Conservation (phyloP, 345 rosid species). For the Syzygium aromaticum region DNA sequence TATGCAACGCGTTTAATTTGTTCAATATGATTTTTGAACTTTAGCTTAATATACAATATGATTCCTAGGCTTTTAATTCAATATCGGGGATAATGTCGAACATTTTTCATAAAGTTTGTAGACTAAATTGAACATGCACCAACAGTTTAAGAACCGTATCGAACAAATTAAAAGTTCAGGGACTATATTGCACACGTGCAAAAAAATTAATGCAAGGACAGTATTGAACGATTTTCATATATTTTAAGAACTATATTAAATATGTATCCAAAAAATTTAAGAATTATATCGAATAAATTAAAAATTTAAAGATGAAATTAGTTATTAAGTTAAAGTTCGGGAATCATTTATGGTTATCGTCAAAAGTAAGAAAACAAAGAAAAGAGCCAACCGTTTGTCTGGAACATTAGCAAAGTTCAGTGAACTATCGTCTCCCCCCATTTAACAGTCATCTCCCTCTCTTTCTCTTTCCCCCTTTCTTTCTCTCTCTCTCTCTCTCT, state of each 20-base stretch:
- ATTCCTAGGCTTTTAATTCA: not conserved
- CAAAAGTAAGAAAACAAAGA: too few species aligned
- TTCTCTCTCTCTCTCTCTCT: too few species aligned
- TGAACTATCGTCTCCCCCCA: not conserved
- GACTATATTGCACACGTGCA: too few species aligned
- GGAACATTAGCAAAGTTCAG: not conserved
- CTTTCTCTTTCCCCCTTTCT: not conserved
- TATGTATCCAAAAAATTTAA: not conserved
- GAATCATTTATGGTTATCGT: too few species aligned
- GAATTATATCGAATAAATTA: rapidly evolving
- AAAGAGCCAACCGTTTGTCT: too few species aligned
- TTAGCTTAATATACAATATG: rapidly evolving
- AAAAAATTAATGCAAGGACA: too few species aligned
- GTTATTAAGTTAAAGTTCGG: too few species aligned
- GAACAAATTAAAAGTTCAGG: too few species aligned
- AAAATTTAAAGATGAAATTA: not conserved
- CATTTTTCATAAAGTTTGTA: rapidly evolving
- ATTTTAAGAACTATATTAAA: rapidly evolving
- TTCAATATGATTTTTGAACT: rapidly evolving
- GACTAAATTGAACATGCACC: not conserved
- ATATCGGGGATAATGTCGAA: too few species aligned
- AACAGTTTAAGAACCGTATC: too few species aligned
- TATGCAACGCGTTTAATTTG: too few species aligned
- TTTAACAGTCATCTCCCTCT: not conserved
- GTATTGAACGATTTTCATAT: too few species aligned